phyloP scores from a whole-genome alignment of 1,284 basidiomycete genomes.

The Omphalotus olearius region DNA sequence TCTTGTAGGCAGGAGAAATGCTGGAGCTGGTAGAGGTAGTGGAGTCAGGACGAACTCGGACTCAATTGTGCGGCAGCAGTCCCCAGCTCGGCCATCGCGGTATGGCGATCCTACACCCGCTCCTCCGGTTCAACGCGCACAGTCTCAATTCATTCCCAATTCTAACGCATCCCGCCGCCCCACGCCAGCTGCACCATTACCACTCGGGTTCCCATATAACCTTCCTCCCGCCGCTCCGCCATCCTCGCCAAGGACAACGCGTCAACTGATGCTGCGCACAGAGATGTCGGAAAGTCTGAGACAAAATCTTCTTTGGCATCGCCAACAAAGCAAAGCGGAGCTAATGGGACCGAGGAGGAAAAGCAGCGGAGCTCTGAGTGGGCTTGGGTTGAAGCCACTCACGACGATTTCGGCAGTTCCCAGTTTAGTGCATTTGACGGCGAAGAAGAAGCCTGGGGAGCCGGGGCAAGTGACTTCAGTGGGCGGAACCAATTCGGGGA shows the following conservation, averaged over 20 bases:
- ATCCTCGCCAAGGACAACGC: conserved; percentile 81
- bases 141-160: conserved; percentile 12
- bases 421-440: conserved; percentile 33
- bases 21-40: conserved; percentile 12
- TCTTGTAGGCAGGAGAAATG: conserved; percentile 38
- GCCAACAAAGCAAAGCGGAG: conserved; percentile 59
- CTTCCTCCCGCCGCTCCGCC: conserved; percentile 65
- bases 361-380: conserved; percentile 27
- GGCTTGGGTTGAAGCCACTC: conserved; percentile 36
- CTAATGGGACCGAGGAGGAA: conserved; percentile 34
- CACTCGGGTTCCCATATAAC: conserved; percentile 69
- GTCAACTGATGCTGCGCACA: conserved; percentile 78
- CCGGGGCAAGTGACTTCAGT: neutral
- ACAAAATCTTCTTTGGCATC: conserved; percentile 82
- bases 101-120: conserved; percentile 11
- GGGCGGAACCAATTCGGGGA: neutral
- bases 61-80: conserved; percentile 15
- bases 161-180: conserved; percentile 13
- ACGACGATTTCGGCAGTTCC: conserved; percentile 30
- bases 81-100: conserved; percentile 4
- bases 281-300: conserved; percentile 85
- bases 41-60: conserved; percentile 12
- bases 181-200: conserved; percentile 43
- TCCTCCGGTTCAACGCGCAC: conserved; percentile 13
- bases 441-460: conserved; percentile 23